Conservation (phyloP, 805 yeast genomes). For the Candida cerambycidarum region DNA sequence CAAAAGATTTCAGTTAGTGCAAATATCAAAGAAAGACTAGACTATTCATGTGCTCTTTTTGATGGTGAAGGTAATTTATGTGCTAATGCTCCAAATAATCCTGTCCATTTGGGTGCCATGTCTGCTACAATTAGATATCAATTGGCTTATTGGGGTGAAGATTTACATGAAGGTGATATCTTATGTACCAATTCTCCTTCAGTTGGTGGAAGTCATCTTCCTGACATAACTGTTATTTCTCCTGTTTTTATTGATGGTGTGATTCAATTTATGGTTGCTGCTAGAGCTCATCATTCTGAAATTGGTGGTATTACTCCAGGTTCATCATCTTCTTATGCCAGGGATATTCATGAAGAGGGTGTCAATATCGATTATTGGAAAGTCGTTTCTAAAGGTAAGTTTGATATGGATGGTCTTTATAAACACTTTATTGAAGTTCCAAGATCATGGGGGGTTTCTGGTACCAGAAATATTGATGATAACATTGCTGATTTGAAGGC, state of each 20-base stretch:
- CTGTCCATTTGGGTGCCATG: constrained; percentile 87
- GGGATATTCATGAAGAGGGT: constrained; percentile 22
- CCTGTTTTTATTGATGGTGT: constrained; percentile 21
- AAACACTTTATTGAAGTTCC: constrained; percentile 19
- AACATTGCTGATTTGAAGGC: constrained; percentile 63
- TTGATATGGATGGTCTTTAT: constrained; percentile 19
- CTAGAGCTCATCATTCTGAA: constrained; percentile 26
- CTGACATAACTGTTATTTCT: constrained; percentile 48
- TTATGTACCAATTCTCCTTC: constrained; percentile 79
- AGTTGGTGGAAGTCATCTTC: constrained; percentile 81
- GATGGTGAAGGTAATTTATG: constrained; percentile 72
- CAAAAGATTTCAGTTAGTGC: constrained; percentile 81
- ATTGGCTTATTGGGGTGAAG: constrained; percentile 62
- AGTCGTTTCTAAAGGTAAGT: constrained; percentile 18
- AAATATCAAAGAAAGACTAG: constrained; percentile 79
- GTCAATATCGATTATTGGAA: constrained; percentile 21
- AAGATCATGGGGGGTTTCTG: constrained; percentile 19
- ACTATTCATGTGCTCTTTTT: constrained; percentile 82
- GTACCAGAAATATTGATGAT: constrained; percentile 22
- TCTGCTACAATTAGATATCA: constrained; percentile 73
- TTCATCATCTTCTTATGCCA: constrained; percentile 19
- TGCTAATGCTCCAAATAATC: constrained; percentile 88
- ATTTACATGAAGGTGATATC: constrained; percentile 70
- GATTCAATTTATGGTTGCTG: constrained; percentile 19
- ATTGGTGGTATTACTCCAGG: constrained; percentile 24